Evolutionary conservation across 768 basidiomycete genomes (phyloP), one percentile per base, ranked within the genome.

Genomic region (Cystoderma amianthinum): DNA sequence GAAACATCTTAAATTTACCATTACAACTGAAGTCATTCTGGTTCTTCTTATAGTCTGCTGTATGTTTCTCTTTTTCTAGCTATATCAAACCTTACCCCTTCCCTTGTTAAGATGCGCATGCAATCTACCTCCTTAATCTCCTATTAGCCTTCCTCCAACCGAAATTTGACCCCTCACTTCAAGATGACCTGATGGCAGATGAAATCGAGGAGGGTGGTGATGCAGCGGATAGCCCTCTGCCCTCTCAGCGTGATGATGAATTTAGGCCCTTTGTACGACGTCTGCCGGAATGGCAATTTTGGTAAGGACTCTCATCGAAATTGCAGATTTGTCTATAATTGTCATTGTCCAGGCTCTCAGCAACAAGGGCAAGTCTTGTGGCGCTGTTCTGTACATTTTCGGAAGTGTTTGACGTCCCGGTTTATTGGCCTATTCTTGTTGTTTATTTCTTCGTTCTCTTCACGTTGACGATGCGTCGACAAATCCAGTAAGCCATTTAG

Each of bases 361-460:
- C 91, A 1, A 98, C 93, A 4, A 83, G 88, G 35, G 92, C 95
- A 9, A 85, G 88, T 18, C n/a, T 86, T 16, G 57, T 99, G 39
- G 85, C 92, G 3, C 53, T 95, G 32, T 63, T 83, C 41, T 85
- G 85, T 59, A 89, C 96, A 2, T 66, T 84, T 42, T 94, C 89
- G 18, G 74, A 85, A 35, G 66, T 84, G 24, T 95, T 96, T 51
- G 94, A 98, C 59, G 86, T 99, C 16, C 95, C 96, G 5, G 96
- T 98, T 17, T 98, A 96, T 67, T 98, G 96, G 94, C 96, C 96
- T 5, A 98, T 99, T 62, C 79, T 99, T 41, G 82, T 98, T 52
- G 71, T 97, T 44, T 99, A 99, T 69, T 99, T 98, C 73, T 87
- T 87, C 62, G 85, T 93, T 32, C 75, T 98, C 41, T 97, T 97